Base-by-base conservation (phyloP, 495 filamentous ascomycete species). In the Recurvomyces mirabilis region DNA sequence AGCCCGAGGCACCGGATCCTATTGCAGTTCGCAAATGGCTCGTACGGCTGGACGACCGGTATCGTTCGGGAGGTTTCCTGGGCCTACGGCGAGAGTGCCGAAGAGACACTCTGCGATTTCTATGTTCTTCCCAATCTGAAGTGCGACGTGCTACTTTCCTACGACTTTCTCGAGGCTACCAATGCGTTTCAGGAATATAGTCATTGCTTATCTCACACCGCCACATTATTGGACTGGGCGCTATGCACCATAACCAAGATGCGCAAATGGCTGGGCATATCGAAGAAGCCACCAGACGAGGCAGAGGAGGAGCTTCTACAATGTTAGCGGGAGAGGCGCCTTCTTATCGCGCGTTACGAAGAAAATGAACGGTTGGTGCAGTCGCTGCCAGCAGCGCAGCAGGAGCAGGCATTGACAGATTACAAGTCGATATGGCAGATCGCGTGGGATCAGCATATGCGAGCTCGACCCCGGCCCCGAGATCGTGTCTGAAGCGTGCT, bases 71-170 rank as follows among this genome's bases (percentile, higher is more conserved):
- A 22, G 7, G 6, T 38, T 7, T 4, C 14, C 6, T 38, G 36
- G 36, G 20, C n/a, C 4, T 38, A 38, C 14, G 36, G 18, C 14
- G 17, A 20, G 12, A 13, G 15, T 4, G 4, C 4, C 12, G 36
- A 38, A 4, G 36, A 38, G 14, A 21, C 7, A 5, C 5, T 6
- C 4, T n/a, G 6, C 6, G 36, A 38, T 20, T 38, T 38, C 36
- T 38, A 38, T 14, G 36, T 38, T 4, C 36, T 38, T 4, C n/a
- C 14, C 20, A 20, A 9, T 12, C 20, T 38, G 5, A 7, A 20
- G 18, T 38, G 36, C 20, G 36, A 38, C 14, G 36, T 38, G 6
- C 36, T 38, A 22, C 36, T 38, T 9, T 17, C n/a, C 17, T 38
- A 38, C 36, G 36, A 38, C 36, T 21, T 38, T 14, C 36, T 38